phyloP scores from a whole-genome alignment of 768 basidiomycete genomes.

The Mycena metata region DNA sequence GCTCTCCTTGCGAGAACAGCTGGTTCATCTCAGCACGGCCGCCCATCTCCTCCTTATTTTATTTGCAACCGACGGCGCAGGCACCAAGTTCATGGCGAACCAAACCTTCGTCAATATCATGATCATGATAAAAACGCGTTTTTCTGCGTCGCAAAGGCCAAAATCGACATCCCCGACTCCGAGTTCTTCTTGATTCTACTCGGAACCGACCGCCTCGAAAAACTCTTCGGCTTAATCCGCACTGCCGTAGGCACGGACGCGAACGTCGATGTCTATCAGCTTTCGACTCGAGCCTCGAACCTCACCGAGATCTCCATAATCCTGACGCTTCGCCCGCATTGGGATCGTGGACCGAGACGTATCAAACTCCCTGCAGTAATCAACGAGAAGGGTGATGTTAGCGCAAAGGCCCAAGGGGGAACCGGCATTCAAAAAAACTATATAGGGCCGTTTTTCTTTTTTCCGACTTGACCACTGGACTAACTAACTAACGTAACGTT shows the following conservation, averaged over 20 bases:
- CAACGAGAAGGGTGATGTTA: constrained; percentile 41
- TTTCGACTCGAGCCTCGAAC: background rate
- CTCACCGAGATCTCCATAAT: constrained; percentile 1
- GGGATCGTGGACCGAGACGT: constrained; percentile 42
- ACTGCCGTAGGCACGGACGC: constrained; percentile 34
- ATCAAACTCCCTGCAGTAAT: constrained; percentile 48
- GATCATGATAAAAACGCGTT: too few species aligned
- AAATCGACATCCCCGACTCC: constrained; percentile 48
- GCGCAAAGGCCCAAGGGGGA: too few species aligned
- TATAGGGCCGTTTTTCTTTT: too few species aligned
- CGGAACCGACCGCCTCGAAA: constrained; percentile 55
- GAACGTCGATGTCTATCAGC: background rate
- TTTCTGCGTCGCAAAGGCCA: constrained; percentile 49
- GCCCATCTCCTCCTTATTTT: background rate
- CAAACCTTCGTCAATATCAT: background rate
- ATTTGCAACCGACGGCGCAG: background rate
- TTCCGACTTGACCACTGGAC: too few species aligned
- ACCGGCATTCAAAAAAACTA: too few species aligned
- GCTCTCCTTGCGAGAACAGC: too few species aligned
- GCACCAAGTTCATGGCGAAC: background rate
- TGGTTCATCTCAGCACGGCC: too few species aligned
- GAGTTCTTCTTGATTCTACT: constrained; percentile 52
- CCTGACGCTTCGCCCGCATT: background rate
- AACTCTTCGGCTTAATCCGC: constrained; percentile 50
- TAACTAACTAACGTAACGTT: too few species aligned